Evolutionary conservation across 768 basidiomycete genomes (phyloP), one percentile per base, ranked within the genome.

Genomic region (Termitomyces sp.): DNA sequence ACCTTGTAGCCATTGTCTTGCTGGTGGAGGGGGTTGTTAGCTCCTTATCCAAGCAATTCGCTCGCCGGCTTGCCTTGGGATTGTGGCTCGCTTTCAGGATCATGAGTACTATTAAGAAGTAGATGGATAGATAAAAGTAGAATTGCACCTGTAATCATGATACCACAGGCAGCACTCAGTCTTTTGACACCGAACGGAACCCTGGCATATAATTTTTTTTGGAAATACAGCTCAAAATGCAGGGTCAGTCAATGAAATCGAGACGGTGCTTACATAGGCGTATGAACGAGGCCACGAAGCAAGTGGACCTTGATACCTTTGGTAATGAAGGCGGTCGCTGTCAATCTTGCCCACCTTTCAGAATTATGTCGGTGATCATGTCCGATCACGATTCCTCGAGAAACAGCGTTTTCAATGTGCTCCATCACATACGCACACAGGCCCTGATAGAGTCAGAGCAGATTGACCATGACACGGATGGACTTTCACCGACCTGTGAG

Each of bases 1-100:
- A 84, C 91, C 72, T 94, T 95, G 72, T 88, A 94, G 2, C 92
- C 92, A 66, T 95, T 95, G 65, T 94, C 92, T 66, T 88, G 71
- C 88, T 91, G 49, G 23, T 28, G 14, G 46, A 42, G 15, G 15
- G 47, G n/a, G 9, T 3, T 37, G 14, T 53, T 9, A 46, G 40
- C 44, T 58, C 28, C 41, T 23, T 40, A 43, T 28, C 45, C 35
- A 10, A 42, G 5, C 28, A 12, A 33, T 56, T 31, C 21, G 37
- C 37, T 41, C 21, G 31, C 28, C 19, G 8, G 45, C 58, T 30
- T 63, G 86, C 89, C 82, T 91, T 93, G 0, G 92, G 93, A 66
- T 95, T 95, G 64, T 95, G 93, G 59, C 87, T 89, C 3, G 91
- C 91, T 86, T 40, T 23, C 37, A 45, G 50, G 44, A 51, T 51